Base-by-base conservation (phyloP, 495 filamentous ascomycete species). In the Tuber microsphaerosporum region DNA sequence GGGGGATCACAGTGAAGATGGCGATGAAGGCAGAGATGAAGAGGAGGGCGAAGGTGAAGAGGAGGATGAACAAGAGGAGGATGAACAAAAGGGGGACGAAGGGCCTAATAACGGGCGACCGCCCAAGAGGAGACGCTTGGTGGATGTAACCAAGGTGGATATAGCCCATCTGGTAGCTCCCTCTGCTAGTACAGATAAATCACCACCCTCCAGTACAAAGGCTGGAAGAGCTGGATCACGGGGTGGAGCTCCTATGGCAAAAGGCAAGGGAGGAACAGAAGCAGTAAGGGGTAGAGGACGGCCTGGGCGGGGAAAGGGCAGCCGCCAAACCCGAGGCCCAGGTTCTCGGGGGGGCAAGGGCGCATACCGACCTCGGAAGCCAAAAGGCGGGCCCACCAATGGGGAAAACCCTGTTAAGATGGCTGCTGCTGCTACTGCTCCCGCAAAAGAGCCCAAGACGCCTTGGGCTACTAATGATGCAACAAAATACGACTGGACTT, bases 331-430 rank as follows among this genome's bases (percentile, higher is more conserved):
- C 68, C 76, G 77, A 56, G 77, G 77, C 10, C 77, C 77, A 37
- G 77, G 77, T 26, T 79, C 77, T 48, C 78, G 77, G 70, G 77
- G 77, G 12, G 77, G 77, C 34, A 79, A 77, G 75, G 77, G 77
- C 39, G 77, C 77, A 75, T 79, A 79, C 51, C 76, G 76, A 7
- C 72, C 77, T 70, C 77, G 77, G 17, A 77, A 68, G 56, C 16
- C 56, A 65, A 65, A 65, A 34, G 14, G 2, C 26, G 56, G 2
- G 56, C 56, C 56, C 26, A 1, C 56, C 26, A 65, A 65, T 65
- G 56, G 56, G 26, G 56, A 65, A 65, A 34, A 17, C 56, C 14
- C 26, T 65, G 14, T 34, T 65, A 65, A 65, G 56, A 65, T 16
- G 31, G 26, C 14, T 34, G 6, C 56, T 65, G n/a, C 56, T 31